Conservation (phyloP, 768 basidiomycete species). For the Tulasnella sp. region DNA sequence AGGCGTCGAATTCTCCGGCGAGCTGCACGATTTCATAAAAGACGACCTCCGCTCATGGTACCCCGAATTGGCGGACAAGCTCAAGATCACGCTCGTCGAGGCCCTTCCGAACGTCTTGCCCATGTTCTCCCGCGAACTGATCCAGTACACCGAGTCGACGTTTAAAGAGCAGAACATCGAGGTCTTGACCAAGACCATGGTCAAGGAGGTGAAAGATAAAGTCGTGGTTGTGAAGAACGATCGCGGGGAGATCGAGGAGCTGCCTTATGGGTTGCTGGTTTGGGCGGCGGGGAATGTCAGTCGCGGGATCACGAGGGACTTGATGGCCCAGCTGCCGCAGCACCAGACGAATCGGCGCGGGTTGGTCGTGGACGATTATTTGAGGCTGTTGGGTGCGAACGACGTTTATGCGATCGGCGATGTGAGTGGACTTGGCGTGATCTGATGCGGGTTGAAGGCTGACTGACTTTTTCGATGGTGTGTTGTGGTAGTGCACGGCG, state of each 20-base stretch:
- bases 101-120: conserved; percentile 93
- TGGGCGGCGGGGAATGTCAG: conserved; percentile 60
- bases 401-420: conserved; percentile 90
- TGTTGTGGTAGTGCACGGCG: conserved; percentile 59
- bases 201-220: conserved; percentile 82
- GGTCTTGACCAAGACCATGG: conserved; percentile 94
- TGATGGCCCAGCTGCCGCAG: conserved; percentile 61
- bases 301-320: conserved; percentile 41
- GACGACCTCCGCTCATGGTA: conserved; percentile 72
- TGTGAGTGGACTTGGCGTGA: not conserved
- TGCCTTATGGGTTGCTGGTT: conserved; percentile 90
- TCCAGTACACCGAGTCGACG: conserved; percentile 87
- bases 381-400: conserved; percentile 67
- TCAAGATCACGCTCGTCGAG: conserved; percentile 91
- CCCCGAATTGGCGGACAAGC: conserved; percentile 82
- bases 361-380: conserved; percentile 69
- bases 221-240: conserved; percentile 82
- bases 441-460: not conserved
- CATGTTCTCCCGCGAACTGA: conserved; percentile 63
- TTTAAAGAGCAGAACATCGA: conserved; percentile 98
- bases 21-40: conserved; percentile 82
- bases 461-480: not conserved
- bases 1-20: conserved; percentile 77
- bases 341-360: conserved; percentile 81
- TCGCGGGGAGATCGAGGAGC: conserved; percentile 70